Percentiles rank a stretch among this genome's conserved stretches.
Conservation (phyloP, 2,329 filamentous ascomycete genomes). For the Aspergillus sp. region DNA sequence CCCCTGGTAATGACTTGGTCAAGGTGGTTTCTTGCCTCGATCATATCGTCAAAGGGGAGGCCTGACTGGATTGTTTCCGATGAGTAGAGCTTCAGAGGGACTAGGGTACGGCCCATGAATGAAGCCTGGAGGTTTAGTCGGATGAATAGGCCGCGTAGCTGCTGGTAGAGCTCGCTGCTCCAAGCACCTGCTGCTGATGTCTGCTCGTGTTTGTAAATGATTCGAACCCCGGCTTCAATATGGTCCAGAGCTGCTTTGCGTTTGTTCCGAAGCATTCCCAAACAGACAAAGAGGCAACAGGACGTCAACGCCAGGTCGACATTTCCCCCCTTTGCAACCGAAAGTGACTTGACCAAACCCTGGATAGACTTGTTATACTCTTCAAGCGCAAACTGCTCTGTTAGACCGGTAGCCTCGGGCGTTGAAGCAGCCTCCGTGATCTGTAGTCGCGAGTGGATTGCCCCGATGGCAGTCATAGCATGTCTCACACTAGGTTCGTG, state of each 20-base stretch:
- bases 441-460: constrained; percentile 42
- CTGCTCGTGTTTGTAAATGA: constrained; percentile 14
- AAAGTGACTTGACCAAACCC: constrained; percentile 36
- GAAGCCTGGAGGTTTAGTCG: constrained; percentile 24
- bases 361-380: constrained; percentile 54
- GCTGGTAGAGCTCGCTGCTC: constrained; percentile 17
- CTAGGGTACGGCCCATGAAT: constrained; percentile 17
- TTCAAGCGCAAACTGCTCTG: constrained; percentile 39
- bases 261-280: constrained; percentile 23
- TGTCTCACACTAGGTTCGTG: constrained; percentile 51
- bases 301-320: constrained; percentile 17
- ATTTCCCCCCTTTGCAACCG: not conserved
- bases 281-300: constrained; percentile 24
- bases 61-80: not conserved
- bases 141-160: constrained; percentile 18
- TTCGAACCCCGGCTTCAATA: constrained; percentile 21
- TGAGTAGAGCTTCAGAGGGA: constrained; percentile 5
- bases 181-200: not conserved
- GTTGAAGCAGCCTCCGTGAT: not conserved
- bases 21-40: constrained; percentile 15
- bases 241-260: constrained; percentile 20
- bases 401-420: constrained; percentile 8
- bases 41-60: constrained; percentile 9
- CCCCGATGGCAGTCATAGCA: constrained; percentile 52
- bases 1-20: constrained; percentile 16